phyloP scores from a whole-genome alignment of 1,139 yeast genomes.

The Nadsonia starkeyi-henricii region DNA sequence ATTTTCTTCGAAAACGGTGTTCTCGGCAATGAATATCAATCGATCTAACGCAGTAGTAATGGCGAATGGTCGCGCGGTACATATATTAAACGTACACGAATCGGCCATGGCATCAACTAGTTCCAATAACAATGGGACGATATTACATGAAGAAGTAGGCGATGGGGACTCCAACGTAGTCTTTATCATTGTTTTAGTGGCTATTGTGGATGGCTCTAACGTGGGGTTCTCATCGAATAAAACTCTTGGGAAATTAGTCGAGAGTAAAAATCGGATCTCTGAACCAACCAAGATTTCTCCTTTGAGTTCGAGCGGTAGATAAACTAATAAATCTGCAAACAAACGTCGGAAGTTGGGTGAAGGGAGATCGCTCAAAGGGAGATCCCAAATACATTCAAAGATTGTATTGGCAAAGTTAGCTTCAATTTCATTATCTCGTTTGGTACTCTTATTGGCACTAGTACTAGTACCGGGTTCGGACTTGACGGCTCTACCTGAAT shows the following conservation, averaged over 20 bases:
- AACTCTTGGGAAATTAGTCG: constrained; percentile 33
- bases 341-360: constrained; percentile 5
- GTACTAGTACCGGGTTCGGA: too few species aligned
- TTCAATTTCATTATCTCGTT: neutral
- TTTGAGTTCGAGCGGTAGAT: constrained; percentile 23
- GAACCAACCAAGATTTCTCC: constrained; percentile 25
- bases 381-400: neutral
- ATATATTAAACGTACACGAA: constrained; percentile 12
- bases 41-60: constrained; percentile 12
- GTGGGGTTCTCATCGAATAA: constrained; percentile 10
- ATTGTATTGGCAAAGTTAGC: neutral
- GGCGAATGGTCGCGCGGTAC: constrained; percentile 12
- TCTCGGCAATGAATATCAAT: constrained; percentile 7
- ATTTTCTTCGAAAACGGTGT: constrained; percentile 9
- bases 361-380: neutral
- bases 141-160: constrained; percentile 4
- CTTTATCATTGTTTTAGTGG: too few species aligned
- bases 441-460: too few species aligned
- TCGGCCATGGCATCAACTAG: constrained; percentile 20
- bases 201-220: neutral
- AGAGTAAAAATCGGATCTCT: constrained; percentile 31
- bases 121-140: constrained; percentile 14
- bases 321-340: constrained; percentile 28
- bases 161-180: neutral
- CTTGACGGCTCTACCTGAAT: too few species aligned